Base-by-base conservation (phyloP, 805 yeast species). In the Wickerhamiella allomyrinae region DNA sequence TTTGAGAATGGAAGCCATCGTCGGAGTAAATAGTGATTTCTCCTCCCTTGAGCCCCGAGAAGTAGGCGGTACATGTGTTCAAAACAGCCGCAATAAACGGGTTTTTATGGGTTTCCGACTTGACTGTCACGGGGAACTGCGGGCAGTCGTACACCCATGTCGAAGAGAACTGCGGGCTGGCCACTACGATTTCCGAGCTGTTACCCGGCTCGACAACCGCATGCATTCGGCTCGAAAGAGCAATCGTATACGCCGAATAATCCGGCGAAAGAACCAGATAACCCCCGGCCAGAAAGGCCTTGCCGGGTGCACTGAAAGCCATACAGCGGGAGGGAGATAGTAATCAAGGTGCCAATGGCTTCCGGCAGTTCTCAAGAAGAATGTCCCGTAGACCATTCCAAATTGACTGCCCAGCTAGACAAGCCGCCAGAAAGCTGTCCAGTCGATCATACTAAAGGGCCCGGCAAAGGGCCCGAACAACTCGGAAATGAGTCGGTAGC, bases 251-350 rank as follows among this genome's bases (percentile, higher is more conserved):
- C 0, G 95, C 76, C 37, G 68, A 62, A 62, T 80, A 87, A 29
- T 59, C 60, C 0, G 87, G 87, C 45, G 82, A 91, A 17, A 91
- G 64, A 0, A 91, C 97, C 25, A 91, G 68, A 57, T 91, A 91
- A 0, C 98, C 98, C 15, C 98, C 98, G 1, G 91, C 95, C 10
- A 91, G 53, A 21, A 91, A 66, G 1, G 96, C 97, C 59, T 91
- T 91, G 0, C 97, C 96, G 0, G 98, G 96, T 0, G 97, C 93
- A 55, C 95, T 81, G 57, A 75, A 89, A 7, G 78, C 83, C 29
- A 36, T 36, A 22, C 11, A n/a, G n/a, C n/a, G n/a, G 22, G 14
- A 29, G 6, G 20, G n/a, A 17, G 21, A 13, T 13, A 21, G 34
- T 15, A 31, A 31, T 31, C 34, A 31, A 21, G 15, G 13, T 17